phyloP scores from a whole-genome alignment of 1,284 basidiomycete species.

The Salmacisia buchloeana region DNA sequence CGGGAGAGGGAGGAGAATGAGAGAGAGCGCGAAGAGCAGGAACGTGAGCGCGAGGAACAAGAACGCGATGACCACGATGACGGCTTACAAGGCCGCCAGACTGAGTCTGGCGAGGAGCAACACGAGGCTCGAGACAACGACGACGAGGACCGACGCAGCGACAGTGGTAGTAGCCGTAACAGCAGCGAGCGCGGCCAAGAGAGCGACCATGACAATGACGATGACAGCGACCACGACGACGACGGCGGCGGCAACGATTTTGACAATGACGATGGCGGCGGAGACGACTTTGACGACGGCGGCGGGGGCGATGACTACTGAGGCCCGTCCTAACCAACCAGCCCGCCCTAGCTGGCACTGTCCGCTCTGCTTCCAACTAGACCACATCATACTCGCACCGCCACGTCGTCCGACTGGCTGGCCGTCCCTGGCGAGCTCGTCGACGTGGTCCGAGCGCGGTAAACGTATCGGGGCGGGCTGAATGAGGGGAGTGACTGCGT shows the following conservation, averaged over 20 bases:
- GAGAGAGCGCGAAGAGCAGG: neutral
- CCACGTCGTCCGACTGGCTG: too few species aligned
- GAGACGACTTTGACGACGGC: neutral
- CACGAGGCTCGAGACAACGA: neutral
- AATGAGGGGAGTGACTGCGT: too few species aligned
- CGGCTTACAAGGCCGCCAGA: too few species aligned
- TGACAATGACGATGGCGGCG: too few species aligned
- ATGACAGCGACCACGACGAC: neutral
- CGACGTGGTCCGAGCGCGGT: neutral
- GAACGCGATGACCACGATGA: too few species aligned
- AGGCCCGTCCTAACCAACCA: neutral
- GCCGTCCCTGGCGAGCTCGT: neutral
- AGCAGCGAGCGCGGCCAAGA: too few species aligned
- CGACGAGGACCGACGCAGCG: neutral
- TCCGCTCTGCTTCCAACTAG: too few species aligned
- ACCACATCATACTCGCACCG: too few species aligned
- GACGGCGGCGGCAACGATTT: too few species aligned
- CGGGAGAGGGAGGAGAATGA: neutral
- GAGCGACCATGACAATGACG: too few species aligned
- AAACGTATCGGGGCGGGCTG: neutral
- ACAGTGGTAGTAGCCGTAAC: neutral
- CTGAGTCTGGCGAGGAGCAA: too few species aligned
- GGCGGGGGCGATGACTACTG: neutral
- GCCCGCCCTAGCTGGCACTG: neutral
- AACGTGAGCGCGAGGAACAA: too few species aligned